Percentiles rank a stretch among this genome's conserved stretches.
phyloP scores from a whole-genome alignment of 2,329 filamentous ascomycete genomes.

The Camillea tinctor region DNA sequence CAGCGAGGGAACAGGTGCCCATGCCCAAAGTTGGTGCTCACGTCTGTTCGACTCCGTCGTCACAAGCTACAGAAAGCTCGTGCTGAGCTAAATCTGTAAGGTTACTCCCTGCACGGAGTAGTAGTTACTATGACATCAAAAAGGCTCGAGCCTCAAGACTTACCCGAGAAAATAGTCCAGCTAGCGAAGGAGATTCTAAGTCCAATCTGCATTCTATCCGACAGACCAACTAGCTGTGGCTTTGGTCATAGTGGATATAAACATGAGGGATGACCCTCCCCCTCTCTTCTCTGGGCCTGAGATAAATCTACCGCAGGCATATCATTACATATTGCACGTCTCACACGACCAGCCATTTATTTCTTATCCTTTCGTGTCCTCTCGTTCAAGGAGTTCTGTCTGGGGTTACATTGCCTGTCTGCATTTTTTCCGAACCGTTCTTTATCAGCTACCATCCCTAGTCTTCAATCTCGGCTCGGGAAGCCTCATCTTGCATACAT shows the following conservation, averaged over 20 bases:
- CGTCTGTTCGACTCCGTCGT: background rate
- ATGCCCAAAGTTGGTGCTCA: background rate
- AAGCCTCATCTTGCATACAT: slow-evolving; percentile 28
- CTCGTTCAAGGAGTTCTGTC: slow-evolving; percentile 6
- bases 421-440: slow-evolving; percentile 14
- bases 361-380: slow-evolving; percentile 4
- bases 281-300: background rate
- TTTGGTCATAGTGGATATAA: slow-evolving; percentile 17
- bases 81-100: background rate
- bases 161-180: background rate
- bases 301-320: slow-evolving; percentile 7
- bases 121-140: background rate
- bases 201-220: background rate
- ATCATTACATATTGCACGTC: background rate
- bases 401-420: slow-evolving; percentile 10
- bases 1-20: background rate
- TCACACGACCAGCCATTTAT: slow-evolving; percentile 5
- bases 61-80: background rate
- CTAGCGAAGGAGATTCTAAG: background rate
- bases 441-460: slow-evolving; percentile 7
- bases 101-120: background rate
- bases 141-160: background rate
- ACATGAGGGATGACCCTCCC: slow-evolving; percentile 8
- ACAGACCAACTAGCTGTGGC: background rate
- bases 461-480: slow-evolving; percentile 31